Evolutionary conservation across 306 rosid genomes (phyloP), one percentile per base, ranked within the genome.

Genomic region (Quercus parvula): DNA sequence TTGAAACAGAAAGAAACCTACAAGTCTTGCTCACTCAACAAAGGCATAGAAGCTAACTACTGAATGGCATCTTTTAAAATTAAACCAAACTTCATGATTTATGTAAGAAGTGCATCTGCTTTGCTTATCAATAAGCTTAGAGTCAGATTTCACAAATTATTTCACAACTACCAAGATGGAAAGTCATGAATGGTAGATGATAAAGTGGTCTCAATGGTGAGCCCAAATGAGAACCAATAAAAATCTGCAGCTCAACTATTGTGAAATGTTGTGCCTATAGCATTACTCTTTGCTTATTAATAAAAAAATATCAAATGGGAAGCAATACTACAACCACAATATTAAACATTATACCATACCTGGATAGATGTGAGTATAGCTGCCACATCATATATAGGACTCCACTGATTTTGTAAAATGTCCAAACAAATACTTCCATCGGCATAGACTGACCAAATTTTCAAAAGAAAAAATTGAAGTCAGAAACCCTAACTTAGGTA

Each of bases 401-500:
- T 88, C 91, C 91, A 88, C 74, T 86, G 91, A 69, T 88, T 88
- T 86, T 88, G 91, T 51, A 88, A 81, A 63, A 88, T 88, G 71
- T 88, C 91, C 84, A 88, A 76, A 67, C 91, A 88, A 52, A 88
- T 88, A 75, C 91, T 88, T 80, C 91, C 91, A 81, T 88, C 91
- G 6, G 91, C 91, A 81, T 88, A 88, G 79, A 88, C 91, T 88
- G 82, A 20, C 56, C 71, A 88, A 15, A 82, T 8, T 5, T 49
- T 49, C 54, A 44, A 70, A 41, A 44, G 14, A 64, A 49, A 59
- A 73, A 71, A 78, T 56, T 30, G 25, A 69, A 49, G 56, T 86
- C 41, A 71, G 68, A 56, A 44, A 75, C 71, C 12, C 30, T 24
- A 61, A 51, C 41, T 15, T 70, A 58, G 54, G 59, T 58, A 77